Conservation (phyloP, 2,329 filamentous ascomycete species). For the Cladosporium phlei region DNA sequence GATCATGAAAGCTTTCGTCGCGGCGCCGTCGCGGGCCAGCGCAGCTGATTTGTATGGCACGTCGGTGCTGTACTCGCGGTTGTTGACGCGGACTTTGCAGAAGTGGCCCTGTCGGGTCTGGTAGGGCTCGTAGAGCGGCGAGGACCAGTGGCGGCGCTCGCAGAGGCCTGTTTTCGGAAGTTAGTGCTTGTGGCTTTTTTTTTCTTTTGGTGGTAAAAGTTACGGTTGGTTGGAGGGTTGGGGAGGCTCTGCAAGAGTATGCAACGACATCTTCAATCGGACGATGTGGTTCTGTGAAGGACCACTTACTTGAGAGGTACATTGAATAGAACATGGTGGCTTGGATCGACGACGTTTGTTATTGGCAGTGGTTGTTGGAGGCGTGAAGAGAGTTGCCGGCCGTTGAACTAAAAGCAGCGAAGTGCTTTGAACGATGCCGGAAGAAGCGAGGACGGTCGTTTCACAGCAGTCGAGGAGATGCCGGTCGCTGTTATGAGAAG, state of each 20-base stretch:
- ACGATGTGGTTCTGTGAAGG: slow-evolving; percentile 15
- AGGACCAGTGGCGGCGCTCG: slow-evolving; percentile 87
- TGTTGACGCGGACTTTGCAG: slow-evolving; percentile 91
- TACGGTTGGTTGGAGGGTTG: not conserved
- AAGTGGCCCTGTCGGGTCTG: slow-evolving; percentile 70
- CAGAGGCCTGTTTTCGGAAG: slow-evolving; percentile 65
- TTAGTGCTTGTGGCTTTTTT: slow-evolving; percentile 15
- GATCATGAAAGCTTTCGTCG: slow-evolving; percentile 94
- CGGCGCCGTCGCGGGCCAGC: slow-evolving; percentile 85
- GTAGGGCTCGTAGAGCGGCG: slow-evolving; percentile 83
- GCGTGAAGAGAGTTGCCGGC: slow-evolving; percentile 18
- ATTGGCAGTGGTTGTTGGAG: slow-evolving; percentile 12
- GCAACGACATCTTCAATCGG: slow-evolving; percentile 12
- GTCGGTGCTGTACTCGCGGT: slow-evolving; percentile 92
- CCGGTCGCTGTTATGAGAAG: slow-evolving; percentile 10
- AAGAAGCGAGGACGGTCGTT: slow-evolving; percentile 18
- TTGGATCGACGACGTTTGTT: slow-evolving; percentile 11
- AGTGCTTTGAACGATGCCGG: slow-evolving; percentile 22
- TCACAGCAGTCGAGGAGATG: slow-evolving; percentile 25
- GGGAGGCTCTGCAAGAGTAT: slow-evolving; percentile 1
- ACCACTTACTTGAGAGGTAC: slow-evolving; percentile 54
- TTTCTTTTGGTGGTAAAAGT: not conserved
- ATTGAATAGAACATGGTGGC: slow-evolving; percentile 40
- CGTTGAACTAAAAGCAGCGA: slow-evolving; percentile 25
- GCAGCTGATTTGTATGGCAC: slow-evolving; percentile 74